Evolutionary conservation across 352 stramenopile genomes (phyloP).

Genomic region (Phytophthora melonis): DNA sequence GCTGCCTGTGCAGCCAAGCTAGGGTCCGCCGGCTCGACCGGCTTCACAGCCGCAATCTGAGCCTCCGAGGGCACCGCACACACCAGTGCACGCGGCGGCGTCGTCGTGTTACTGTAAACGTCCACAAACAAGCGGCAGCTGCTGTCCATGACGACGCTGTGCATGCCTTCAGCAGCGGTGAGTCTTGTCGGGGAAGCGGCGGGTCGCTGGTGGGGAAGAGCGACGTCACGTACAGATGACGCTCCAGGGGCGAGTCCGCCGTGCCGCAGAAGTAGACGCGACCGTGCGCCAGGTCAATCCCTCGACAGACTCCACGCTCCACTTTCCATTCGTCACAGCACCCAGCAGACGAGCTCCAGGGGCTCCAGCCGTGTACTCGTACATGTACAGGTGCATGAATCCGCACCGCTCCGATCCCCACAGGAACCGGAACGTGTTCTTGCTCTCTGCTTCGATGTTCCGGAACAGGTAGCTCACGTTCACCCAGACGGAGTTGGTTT

Average conservation of each 20-base stretch:
- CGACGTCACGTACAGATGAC: conserved; percentile 91
- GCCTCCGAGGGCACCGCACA: conserved; percentile 60
- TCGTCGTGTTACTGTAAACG: conserved; percentile 83
- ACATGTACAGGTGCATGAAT: conserved; percentile 97
- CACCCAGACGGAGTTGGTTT: conserved; percentile 94
- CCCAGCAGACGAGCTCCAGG: conserved; percentile 55
- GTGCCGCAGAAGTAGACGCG: conserved; percentile 92
- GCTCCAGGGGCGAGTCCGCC: conserved; percentile 88
- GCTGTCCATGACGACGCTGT: conserved; percentile 92
- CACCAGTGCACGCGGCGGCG: conserved; percentile 67
- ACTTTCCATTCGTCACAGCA: conserved; percentile 71
- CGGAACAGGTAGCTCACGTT: conserved; percentile 96
- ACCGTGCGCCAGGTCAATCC: conserved; percentile 80
- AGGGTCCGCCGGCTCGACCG: conserved; percentile 21
- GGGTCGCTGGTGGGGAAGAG: conserved; percentile 58
- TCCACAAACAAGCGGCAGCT: conserved; percentile 84
- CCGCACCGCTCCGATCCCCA: conserved; percentile 95
- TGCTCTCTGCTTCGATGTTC: conserved; percentile 79
- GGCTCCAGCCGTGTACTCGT: conserved; percentile 82
- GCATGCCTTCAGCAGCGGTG: conserved; percentile 86
- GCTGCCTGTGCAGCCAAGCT: conserved; percentile 11
- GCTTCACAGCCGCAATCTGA: conserved; percentile 40
- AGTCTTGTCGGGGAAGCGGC: conserved; percentile 62
- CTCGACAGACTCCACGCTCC: conserved; percentile 88
- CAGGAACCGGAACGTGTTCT: conserved; percentile 94